phyloP scores from a whole-genome alignment of 805 yeast species.

The Geotrichum ghanense region DNA sequence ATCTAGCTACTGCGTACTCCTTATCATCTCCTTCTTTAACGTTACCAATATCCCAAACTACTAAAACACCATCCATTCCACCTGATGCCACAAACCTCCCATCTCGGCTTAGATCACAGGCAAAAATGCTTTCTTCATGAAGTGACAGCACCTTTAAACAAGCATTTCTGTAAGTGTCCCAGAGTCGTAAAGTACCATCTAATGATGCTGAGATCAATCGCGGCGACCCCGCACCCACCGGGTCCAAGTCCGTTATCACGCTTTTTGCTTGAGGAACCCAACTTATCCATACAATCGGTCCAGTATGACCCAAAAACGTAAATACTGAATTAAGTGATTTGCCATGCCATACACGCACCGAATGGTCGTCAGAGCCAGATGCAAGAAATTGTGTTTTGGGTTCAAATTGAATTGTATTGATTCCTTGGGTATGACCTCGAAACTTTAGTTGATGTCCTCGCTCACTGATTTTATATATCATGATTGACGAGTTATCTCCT shows the following conservation, averaged over 20 bases:
- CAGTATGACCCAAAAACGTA: conserved; percentile 16
- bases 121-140: conserved; percentile 45
- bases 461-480: conserved; percentile 42
- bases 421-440: conserved; percentile 53
- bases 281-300: conserved; percentile 16
- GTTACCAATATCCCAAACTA: conserved; percentile 16
- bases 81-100: conserved; percentile 46
- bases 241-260: conserved; percentile 8
- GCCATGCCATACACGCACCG: conserved; percentile 71
- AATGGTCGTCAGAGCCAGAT: conserved; percentile 68
- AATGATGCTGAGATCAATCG: conserved; percentile 44
- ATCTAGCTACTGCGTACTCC: conserved; percentile 9
- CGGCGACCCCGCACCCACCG: conserved; percentile 9
- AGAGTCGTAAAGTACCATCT: conserved; percentile 59
- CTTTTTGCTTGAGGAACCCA: conserved; percentile 14
- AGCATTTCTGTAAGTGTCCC: conserved; percentile 37
- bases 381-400: conserved; percentile 42
- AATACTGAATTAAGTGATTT: conserved; percentile 35
- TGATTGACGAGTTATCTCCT: conserved; percentile 41
- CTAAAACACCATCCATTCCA: conserved; percentile 48
- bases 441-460: conserved; percentile 39
- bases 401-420: conserved; percentile 48
- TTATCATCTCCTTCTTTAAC: not conserved
- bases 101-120: conserved; percentile 42
- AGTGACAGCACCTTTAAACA: conserved; percentile 28